These are phyloP conservation scores for Debaryomyces nepalensis DNA, from an alignment of 1,139 yeast species.

Conservation along the genomic window DNA sequence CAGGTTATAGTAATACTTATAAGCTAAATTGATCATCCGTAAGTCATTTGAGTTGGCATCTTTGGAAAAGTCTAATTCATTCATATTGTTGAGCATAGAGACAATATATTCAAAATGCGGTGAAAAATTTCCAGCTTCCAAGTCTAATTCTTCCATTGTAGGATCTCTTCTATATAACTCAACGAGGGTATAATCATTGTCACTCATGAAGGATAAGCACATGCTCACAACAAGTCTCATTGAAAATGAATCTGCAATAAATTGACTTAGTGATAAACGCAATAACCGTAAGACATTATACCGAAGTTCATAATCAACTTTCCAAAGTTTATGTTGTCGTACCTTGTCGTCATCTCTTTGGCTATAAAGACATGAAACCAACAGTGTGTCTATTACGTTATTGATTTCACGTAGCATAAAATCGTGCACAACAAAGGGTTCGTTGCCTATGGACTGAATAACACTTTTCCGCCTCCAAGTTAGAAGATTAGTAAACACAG, in stretches of 20 bases:
- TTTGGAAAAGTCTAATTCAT: background rate
- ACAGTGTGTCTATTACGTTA: background rate
- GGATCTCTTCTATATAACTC: background rate
- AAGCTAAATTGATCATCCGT: conserved; percentile 1
- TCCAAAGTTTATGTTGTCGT: conserved; percentile 2
- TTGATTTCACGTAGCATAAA: conserved; percentile 8
- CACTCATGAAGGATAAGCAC: conserved; percentile 10
- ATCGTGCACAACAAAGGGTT: background rate
- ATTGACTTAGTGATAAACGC: conserved; percentile 13
- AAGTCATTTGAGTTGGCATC: background rate
- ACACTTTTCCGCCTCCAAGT: conserved; percentile 7
- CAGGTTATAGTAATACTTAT: conserved; percentile 9
- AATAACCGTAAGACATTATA: conserved; percentile 17
- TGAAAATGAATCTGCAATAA: background rate
- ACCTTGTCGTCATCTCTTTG: background rate
- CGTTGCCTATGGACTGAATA: background rate
- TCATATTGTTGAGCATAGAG: background rate
- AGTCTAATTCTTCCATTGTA: background rate
- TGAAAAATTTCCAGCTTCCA: conserved; percentile 1
- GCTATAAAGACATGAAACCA: background rate
- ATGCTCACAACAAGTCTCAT: conserved; percentile 5
- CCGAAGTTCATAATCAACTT: conserved; percentile 17
- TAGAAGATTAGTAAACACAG: conserved; percentile 8
- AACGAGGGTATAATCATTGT: conserved; percentile 1
- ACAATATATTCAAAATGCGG: conserved; percentile 1